Base-by-base conservation (phyloP, 2,329 filamentous ascomycete genomes). In the Niveomyces coronatus region DNA sequence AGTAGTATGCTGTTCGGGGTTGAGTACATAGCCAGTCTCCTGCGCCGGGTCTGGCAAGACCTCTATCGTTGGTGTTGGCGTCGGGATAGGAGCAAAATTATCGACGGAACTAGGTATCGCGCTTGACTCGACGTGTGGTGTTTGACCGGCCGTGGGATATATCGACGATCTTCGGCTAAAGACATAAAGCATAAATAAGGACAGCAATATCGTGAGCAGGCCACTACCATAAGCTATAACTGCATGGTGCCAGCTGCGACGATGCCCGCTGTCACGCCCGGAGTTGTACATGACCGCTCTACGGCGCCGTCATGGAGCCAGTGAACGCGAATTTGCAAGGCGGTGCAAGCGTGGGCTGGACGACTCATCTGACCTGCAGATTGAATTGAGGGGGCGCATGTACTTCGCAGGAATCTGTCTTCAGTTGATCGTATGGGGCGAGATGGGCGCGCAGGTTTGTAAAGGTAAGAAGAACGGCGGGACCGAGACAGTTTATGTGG, bases 1-100 rank as follows among this genome's bases (percentile, higher is more conserved):
- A 29, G 51, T 50, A 4, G 58, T 43, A 49, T 71, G 64, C 14
- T 63, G 48, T 27, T 65, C 49, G 1, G 67, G 65, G 44, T 64
- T 62, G 11, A 69, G 42, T 6, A 46, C 22, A 6, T 46, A 44
- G 37, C 31, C 24, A 2, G 31, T 34, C n/a, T 39, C 37, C 19
- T 39, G n/a, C 5, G 26, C 31, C 11, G 37, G 24, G 15, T 39
- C 37, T 15, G 31, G 37, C 4, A 34, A 22, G 14, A 22, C 19
- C 8, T 20, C 26, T 22, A 26, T n/a, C 9, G 23, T 33, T 9
- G 30, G 29, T 4, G 37, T 39, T 9, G 37, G 24, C 8, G 37
- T 39, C 3, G 26, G 13, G 4, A 34, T 39, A 2, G 37, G 37
- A 9, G 17, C 4, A 19, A 39, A 39, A 15, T 39, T 34, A 15